phyloP scores from a whole-genome alignment of 208 protist species.

The Herpetomonas samuelpessoai region DNA sequence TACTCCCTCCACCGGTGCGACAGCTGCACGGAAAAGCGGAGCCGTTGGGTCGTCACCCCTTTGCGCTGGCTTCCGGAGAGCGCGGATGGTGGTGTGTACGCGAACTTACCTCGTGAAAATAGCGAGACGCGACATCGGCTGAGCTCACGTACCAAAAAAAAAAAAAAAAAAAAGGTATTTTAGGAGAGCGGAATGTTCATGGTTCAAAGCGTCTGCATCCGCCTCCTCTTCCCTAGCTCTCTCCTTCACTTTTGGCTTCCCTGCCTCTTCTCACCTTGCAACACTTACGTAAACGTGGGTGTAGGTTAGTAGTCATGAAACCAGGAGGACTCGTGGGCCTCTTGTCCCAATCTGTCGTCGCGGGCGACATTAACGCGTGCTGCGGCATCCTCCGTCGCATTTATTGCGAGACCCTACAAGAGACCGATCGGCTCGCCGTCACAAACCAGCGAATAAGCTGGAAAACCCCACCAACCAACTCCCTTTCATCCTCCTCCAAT shows the following conservation, averaged over 20 bases:
- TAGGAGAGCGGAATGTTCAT: conserved; percentile 3
- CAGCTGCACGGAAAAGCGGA: too few relatives aligned
- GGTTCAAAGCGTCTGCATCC: neutral
- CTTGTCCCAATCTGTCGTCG: conserved; percentile 42
- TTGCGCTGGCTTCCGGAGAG: too few relatives aligned
- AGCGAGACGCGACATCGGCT: neutral
- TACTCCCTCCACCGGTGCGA: too few relatives aligned
- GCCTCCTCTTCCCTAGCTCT: too few relatives aligned
- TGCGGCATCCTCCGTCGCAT: conserved; percentile 73
- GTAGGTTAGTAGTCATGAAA: conserved; percentile 29
- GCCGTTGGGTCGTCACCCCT: too few relatives aligned
- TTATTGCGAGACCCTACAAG: conserved; percentile 44
- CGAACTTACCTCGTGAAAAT: too few relatives aligned
- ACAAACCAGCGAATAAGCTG: neutral
- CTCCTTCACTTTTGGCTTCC: too few relatives aligned
- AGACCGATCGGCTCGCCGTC: neutral
- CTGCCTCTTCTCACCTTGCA: too few relatives aligned
- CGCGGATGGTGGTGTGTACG: too few relatives aligned
- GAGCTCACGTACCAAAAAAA: neutral
- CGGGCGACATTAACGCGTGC: conserved; percentile 79
- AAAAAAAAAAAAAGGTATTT: conserved; percentile 6
- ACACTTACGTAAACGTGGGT: neutral
- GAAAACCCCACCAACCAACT: neutral
- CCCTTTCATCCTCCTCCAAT: neutral
- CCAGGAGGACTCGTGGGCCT: conserved; percentile 36